A percentile compares a stretch with the other conserved stretches of the same genome.
These are phyloP conservation scores for Nakazawaea sp. DNA, from an alignment of 805 yeast genomes.

Conservation along the genomic window DNA sequence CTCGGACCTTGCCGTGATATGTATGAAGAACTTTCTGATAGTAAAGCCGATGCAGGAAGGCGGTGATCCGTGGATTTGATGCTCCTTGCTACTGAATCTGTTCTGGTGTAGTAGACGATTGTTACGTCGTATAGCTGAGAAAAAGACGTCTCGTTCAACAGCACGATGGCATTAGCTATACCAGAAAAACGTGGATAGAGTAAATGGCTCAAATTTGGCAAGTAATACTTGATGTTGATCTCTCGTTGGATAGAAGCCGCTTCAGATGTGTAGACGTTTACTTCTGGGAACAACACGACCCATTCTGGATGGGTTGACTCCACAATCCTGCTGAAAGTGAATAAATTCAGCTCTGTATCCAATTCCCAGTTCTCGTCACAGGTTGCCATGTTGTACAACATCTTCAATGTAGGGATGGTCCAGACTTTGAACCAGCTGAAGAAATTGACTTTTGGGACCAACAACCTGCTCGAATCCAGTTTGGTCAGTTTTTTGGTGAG, in stretches of 20 bases:
- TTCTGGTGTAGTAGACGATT: slow-evolving; percentile 29
- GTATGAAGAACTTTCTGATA: neutral
- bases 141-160: slow-evolving; percentile 31
- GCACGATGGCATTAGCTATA: slow-evolving; percentile 41
- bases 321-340: slow-evolving; percentile 28
- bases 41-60: neutral
- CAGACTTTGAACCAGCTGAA: slow-evolving; percentile 67
- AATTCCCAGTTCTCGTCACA: slow-evolving; percentile 71
- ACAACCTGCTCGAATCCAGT: neutral
- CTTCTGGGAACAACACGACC: slow-evolving; percentile 82
- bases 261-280: slow-evolving; percentile 54
- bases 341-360: slow-evolving; percentile 27
- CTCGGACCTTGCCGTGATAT: neutral
- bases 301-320: slow-evolving; percentile 42
- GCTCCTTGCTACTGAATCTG: neutral
- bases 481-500: slow-evolving; percentile 20
- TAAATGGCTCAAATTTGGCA: slow-evolving; percentile 54
- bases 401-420: slow-evolving; percentile 48
- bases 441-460: slow-evolving; percentile 43
- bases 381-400: slow-evolving; percentile 38
- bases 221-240: slow-evolving; percentile 46
- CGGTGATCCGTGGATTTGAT: neutral
- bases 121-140: slow-evolving; percentile 51
- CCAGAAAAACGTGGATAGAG: slow-evolving; percentile 74
- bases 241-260: slow-evolving; percentile 42